Percentiles rank a stretch among this genome's conserved stretches.
Evolutionary conservation across 305 asterid genomes (phyloP).

Genomic region (Fraxinus velutina): DNA sequence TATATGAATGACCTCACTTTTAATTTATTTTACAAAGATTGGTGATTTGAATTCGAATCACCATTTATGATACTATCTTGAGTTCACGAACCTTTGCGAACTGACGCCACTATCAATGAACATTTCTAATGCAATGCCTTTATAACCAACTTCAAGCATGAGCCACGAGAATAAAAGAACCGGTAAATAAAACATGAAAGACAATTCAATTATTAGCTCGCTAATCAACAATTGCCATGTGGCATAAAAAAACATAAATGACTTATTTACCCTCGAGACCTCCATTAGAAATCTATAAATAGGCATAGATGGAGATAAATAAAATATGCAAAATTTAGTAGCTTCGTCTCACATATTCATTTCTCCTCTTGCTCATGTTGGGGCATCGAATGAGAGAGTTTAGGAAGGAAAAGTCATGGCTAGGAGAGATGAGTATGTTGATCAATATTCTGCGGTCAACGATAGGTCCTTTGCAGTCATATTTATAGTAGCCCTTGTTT

Average conservation of each 20-base stretch:
- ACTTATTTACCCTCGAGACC: not conserved
- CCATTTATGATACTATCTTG: not conserved
- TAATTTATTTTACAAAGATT: not conserved
- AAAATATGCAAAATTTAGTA: not conserved
- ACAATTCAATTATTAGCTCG: not conserved
- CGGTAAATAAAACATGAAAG: not conserved
- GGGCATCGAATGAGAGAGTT: not conserved
- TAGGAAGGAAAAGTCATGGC: not conserved
- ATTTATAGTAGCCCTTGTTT: not conserved
- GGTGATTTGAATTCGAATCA: not conserved
- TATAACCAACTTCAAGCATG: not conserved
- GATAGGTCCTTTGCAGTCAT: not conserved
- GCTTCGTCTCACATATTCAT: not conserved
- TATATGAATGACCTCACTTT: not conserved
- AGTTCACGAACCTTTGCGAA: not conserved
- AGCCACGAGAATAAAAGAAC: not conserved
- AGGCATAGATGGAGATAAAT: not conserved
- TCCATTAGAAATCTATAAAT: not conserved
- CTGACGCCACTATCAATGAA: not conserved
- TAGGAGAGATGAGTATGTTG: not conserved
- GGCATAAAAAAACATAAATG: not conserved
- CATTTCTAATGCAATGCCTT: not conserved
- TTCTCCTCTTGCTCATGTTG: not conserved
- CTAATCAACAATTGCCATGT: not conserved
- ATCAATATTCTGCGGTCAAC: not conserved